These are phyloP conservation scores for Pyronema domesticum DNA, from an alignment of 495 filamentous ascomycete genomes.

Conservation along the genomic window DNA sequence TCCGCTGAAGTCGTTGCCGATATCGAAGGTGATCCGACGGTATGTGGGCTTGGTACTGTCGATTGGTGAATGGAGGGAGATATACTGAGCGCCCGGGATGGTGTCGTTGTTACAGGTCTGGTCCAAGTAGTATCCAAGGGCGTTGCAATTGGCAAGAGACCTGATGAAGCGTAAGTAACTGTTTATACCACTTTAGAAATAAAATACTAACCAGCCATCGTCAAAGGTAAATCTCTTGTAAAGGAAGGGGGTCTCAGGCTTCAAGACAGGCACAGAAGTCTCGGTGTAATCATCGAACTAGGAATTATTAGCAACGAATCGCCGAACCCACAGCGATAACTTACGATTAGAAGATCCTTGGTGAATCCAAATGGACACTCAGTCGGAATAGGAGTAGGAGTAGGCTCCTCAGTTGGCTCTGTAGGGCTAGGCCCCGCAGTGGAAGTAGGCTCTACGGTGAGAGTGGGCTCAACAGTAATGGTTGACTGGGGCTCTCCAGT, in stretches of 20 bases:
- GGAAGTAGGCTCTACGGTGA: not conserved
- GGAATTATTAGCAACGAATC: not conserved
- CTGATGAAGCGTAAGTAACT: not conserved
- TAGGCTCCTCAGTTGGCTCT: not conserved
- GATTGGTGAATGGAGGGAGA: not conserved
- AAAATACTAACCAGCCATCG: not conserved
- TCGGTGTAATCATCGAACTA: constrained; percentile 4
- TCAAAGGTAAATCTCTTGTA: constrained; percentile 4
- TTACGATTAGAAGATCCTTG: constrained; percentile 1
- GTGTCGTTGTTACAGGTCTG: constrained; percentile 2
- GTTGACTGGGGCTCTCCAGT: not conserved
- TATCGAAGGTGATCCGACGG: constrained; percentile 1
- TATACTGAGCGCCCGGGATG: not conserved
- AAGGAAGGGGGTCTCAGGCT: not conserved
- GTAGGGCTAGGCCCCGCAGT: not conserved
- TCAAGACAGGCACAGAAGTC: not conserved
- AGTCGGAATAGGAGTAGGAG: not conserved
- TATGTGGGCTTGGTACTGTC: not conserved
- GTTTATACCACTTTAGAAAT: not conserved
- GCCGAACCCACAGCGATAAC: not conserved
- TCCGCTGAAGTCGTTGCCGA: not conserved
- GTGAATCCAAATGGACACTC: constrained; percentile 1
- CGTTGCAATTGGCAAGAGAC: not conserved
- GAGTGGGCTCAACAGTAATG: not conserved
- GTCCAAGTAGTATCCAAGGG: not conserved